These are phyloP conservation scores for Cucurbita moschata DNA, from an alignment of 306 rosid genomes.

Conservation along the genomic window DNA sequence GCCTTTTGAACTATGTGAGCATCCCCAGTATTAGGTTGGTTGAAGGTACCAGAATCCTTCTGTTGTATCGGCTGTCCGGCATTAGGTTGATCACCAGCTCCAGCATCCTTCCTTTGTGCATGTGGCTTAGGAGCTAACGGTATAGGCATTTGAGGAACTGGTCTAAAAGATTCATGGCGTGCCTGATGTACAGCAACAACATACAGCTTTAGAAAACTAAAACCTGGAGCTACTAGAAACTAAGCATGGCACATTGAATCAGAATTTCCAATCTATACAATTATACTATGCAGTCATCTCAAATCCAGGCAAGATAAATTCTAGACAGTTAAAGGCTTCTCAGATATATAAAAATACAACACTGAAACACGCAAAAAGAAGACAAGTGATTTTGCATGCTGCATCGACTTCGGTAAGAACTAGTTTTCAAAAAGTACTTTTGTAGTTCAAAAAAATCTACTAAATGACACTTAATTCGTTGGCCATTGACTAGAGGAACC, in stretches of 20 bases:
- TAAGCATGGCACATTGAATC: not conserved
- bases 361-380: not conserved
- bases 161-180: constrained; percentile 39
- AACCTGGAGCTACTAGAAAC: constrained; percentile 2
- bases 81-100: constrained; percentile 32
- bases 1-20: constrained; percentile 25
- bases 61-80: constrained; percentile 3
- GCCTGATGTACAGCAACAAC: constrained; percentile 29
- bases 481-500: not conserved
- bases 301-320: not conserved
- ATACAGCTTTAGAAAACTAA: constrained; percentile 5
- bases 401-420: not conserved
- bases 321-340: not conserved
- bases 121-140: constrained; percentile 69
- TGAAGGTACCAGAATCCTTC: constrained; percentile 32
- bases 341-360: not conserved
- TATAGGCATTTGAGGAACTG: constrained; percentile 41
- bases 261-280: not conserved
- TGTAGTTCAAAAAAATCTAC: not conserved
- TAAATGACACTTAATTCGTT: not conserved
- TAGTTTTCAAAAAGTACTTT: not conserved
- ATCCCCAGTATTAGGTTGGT: constrained; percentile 37
- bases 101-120: constrained; percentile 46
- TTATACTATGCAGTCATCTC: not conserved
- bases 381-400: not conserved